Conservation (phyloP, 1,284 basidiomycete species). For the Serendipita sp. region DNA sequence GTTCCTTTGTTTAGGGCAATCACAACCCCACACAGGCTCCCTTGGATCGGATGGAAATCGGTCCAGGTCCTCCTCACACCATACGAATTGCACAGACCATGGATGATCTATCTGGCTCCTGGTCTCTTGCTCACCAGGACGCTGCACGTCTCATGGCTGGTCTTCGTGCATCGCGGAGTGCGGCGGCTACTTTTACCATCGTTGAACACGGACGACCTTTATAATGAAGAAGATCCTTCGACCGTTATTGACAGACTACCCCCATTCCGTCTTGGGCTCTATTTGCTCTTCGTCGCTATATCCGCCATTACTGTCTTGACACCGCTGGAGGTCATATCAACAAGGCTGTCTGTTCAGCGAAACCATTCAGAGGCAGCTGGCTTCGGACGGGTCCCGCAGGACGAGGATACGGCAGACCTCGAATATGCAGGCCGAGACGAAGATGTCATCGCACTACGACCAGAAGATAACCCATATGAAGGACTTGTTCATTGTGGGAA, state of each 20-base stretch:
- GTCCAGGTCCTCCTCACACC: constrained; percentile 66
- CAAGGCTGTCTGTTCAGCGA: constrained; percentile 70
- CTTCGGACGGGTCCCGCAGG: constrained; percentile 56
- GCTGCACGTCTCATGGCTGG: constrained; percentile 50
- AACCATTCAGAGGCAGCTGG: constrained; percentile 56
- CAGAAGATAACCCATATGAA: constrained; percentile 74
- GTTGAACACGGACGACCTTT: constrained; percentile 7
- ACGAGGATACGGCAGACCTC: constrained; percentile 49
- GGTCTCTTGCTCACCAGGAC: constrained; percentile 61
- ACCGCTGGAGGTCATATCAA: constrained; percentile 72
- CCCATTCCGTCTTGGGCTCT: constrained; percentile 27
- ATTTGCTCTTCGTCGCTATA: constrained; percentile 45
- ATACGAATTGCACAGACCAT: constrained; percentile 66
- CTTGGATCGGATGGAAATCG: constrained; percentile 49
- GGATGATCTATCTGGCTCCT: constrained; percentile 71
- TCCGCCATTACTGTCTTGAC: constrained; percentile 53
- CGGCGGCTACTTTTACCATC: constrained; percentile 54
- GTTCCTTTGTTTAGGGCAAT: constrained; percentile 41
- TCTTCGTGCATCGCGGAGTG: constrained; percentile 51
- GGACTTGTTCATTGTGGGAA: constrained; percentile 66
- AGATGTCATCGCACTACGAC: constrained; percentile 78
- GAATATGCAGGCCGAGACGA: constrained; percentile 67
- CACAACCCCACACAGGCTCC: constrained; percentile 72
- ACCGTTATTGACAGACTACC: constrained; percentile 11
- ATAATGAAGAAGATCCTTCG: constrained; percentile 11